Base-by-base conservation (phyloP, 371 early-diverging fungal genomes). In the Blakeslea trispora region DNA sequence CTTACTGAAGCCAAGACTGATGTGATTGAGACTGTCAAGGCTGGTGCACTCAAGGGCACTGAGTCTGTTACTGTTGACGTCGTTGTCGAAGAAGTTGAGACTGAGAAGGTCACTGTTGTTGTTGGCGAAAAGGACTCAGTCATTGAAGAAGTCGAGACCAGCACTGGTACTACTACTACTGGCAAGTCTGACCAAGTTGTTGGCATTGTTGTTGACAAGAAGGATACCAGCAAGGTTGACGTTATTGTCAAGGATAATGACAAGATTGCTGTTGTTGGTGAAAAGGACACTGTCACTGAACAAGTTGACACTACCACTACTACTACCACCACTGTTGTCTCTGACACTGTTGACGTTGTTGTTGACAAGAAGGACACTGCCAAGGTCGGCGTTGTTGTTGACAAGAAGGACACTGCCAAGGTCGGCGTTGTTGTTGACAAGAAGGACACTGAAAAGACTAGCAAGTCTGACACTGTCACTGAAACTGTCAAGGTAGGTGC, bases 261-360 rank as follows among this genome's bases (percentile, higher is more conserved):
- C 15, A 52, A 19, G 17, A 42, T 18, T 28, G 28, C 39, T 15
- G 39, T 49, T 35, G 49, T 43, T 35, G 50, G 41, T 28, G 42
- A 46, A 10, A 59, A 59, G 47, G 51, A 59, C 15, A 19, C 24
- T 24, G 45, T 57, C 31, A 48, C 42, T 34, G 50, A 57, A 3
- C 45, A 57, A 31, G 57, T 57, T 37, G 37, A 37, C 23, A 47
- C 52, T 19, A 46, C 45, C n/a, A 47, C 46, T 22, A 14, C 32
- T 21, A 23, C 43, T 34, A 21, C 40, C 21, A 49, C 48, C 42
- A 47, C 35, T 40, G 43, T 48, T 9, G 49, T 22, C 11, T 13
- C 34, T 21, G 53, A 31, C 13, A 19, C 53, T 50, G 53, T 53
- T 41, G 53, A 37, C n/a, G 53, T 40, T 34, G 42, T 48, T 14